phyloP scores from a whole-genome alignment of 441 rosid genomes.

The Macaranga tanarius region DNA sequence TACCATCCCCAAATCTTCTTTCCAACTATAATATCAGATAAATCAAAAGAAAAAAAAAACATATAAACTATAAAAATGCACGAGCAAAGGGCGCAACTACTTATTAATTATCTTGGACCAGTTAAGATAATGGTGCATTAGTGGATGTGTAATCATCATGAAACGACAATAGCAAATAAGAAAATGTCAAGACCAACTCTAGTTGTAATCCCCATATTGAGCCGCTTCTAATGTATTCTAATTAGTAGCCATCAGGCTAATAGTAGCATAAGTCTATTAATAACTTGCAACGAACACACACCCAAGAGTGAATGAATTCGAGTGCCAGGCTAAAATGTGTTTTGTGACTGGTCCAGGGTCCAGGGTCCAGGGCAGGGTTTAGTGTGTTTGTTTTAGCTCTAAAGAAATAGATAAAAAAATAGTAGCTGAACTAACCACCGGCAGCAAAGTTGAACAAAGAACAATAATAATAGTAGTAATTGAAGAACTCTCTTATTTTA shows the following conservation, averaged over 20 bases:
- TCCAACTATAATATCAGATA: neutral
- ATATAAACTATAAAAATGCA: neutral
- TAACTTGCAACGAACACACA: too few species aligned
- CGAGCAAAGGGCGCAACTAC: neutral
- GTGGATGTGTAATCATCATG: neutral
- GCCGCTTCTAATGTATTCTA: too few species aligned
- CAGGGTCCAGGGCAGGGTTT: too few species aligned
- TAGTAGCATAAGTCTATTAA: too few species aligned
- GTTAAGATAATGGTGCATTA: neutral
- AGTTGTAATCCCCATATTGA: too few species aligned
- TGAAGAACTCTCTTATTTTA: neutral
- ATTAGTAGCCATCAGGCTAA: too few species aligned
- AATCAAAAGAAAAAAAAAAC: too few species aligned
- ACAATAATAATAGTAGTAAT: too few species aligned
- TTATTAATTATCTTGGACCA: neutral
- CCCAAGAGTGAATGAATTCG: too few species aligned
- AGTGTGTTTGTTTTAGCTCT: neutral
- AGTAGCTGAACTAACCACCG: conserved; percentile 8
- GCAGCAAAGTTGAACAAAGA: neutral
- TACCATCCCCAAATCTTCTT: conserved; percentile 13
- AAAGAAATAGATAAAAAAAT: too few species aligned
- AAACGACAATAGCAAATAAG: neutral
- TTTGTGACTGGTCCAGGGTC: too few species aligned
- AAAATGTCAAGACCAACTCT: neutral
- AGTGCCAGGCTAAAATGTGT: too few species aligned